These are phyloP conservation scores for Hortaea werneckii DNA, from an alignment of 2,329 filamentous ascomycete species.

Conservation along the genomic window DNA sequence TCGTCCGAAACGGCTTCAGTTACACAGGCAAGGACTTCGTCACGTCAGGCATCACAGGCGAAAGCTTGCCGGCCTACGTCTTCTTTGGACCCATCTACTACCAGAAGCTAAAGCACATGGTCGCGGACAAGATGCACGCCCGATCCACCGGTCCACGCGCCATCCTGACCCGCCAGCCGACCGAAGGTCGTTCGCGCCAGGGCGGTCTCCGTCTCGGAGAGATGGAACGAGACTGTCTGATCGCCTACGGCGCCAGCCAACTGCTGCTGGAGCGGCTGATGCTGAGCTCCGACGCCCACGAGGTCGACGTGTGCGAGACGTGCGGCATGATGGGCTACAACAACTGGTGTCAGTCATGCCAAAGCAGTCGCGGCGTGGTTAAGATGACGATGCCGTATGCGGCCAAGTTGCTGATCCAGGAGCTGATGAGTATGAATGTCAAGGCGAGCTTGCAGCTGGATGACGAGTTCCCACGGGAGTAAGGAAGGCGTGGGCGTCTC, in stretches of 20 bases:
- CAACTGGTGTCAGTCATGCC: slow-evolving; percentile 89
- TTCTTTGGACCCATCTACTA: slow-evolving; percentile 99
- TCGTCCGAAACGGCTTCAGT: slow-evolving; percentile 82
- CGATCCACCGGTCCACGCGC: slow-evolving; percentile 81
- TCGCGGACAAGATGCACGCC: slow-evolving; percentile 99
- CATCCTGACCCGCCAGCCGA: slow-evolving; percentile 88
- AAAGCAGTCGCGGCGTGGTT: slow-evolving; percentile 71
- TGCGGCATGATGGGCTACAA: slow-evolving; percentile 94
- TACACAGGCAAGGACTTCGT: slow-evolving; percentile 98
- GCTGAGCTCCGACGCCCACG: slow-evolving; percentile 82
- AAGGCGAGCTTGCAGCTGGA: slow-evolving; percentile 80
- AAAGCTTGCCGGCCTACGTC: slow-evolving; percentile 87
- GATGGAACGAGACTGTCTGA: slow-evolving; percentile 97
- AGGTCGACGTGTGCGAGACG: slow-evolving; percentile 85
- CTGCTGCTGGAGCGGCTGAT: slow-evolving; percentile 86
- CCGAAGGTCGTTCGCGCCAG: slow-evolving; percentile 84
- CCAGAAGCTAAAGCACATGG: slow-evolving; percentile 99
- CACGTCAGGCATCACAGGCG: slow-evolving; percentile 88
- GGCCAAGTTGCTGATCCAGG: slow-evolving; percentile 89
- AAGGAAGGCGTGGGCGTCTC: background rate
- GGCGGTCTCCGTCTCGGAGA: slow-evolving; percentile 90
- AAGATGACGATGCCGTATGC: slow-evolving; percentile 97
- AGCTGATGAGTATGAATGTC: slow-evolving; percentile 98
- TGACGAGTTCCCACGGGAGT: slow-evolving; percentile 68
- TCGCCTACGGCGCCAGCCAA: slow-evolving; percentile 91